Evolutionary conservation across 139 green algal species (phyloP).

Genomic region (Medakamo hakoo): DNA sequence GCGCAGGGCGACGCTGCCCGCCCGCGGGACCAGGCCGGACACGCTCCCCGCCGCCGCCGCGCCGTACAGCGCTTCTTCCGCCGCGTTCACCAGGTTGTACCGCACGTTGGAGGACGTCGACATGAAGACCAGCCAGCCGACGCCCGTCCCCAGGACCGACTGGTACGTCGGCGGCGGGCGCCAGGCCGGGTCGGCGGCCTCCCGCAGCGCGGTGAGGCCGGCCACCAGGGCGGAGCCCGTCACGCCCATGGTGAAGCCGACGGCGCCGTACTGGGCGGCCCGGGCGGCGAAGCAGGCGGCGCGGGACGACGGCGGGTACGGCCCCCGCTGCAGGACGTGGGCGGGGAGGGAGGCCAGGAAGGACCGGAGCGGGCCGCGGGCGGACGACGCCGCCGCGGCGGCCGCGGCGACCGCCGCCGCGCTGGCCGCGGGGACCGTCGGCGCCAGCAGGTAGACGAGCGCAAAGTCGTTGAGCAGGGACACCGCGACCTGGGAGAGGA

Average conservation of each 20-base stretch:
- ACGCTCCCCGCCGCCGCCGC: neutral
- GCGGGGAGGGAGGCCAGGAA: constrained; percentile 8
- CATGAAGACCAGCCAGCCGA: constrained; percentile 15
- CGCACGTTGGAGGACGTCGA: constrained; percentile 8
- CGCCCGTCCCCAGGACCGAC: constrained; percentile 7
- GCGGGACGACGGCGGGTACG: constrained; percentile 6
- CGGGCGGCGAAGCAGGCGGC: constrained; percentile 6
- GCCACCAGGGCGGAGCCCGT: constrained; percentile 5
- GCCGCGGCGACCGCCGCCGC: too few relatives aligned
- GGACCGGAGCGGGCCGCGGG: too few relatives aligned
- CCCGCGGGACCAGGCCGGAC: too few relatives aligned
- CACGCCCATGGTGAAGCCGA: constrained; percentile 11
- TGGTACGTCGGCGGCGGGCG: constrained; percentile 9
- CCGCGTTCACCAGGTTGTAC: constrained; percentile 13
- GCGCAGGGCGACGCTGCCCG: constrained; percentile 7
- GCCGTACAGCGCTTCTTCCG: constrained; percentile 7
- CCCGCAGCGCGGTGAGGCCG: constrained; percentile 3
- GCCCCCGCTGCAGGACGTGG: constrained; percentile 13
- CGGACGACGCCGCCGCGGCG: neutral
- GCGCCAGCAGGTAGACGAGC: constrained; percentile 18
- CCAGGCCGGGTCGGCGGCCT: constrained; percentile 6
- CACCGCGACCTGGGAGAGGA: constrained; percentile 12
- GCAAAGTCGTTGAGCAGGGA: constrained; percentile 16
- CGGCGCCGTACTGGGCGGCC: constrained; percentile 11
- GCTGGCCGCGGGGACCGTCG: neutral